Evolutionary conservation across 805 yeast genomes (phyloP).

Genomic region (Tetrapisispora fleetii): DNA sequence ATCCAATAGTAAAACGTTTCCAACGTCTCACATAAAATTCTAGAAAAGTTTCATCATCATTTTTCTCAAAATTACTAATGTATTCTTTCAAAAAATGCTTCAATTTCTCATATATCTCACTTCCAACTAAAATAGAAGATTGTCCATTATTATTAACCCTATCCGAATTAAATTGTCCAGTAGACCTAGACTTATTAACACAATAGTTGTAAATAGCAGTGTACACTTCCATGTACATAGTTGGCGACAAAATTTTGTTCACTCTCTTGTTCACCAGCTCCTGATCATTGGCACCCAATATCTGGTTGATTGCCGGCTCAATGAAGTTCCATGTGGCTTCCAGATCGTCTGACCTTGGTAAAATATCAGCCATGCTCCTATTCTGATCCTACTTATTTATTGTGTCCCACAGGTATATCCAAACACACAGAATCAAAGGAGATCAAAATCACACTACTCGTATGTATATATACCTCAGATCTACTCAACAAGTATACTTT

Average conservation of each 20-base stretch:
- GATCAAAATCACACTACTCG: no score
- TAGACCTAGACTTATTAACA: slow-evolving; percentile 58
- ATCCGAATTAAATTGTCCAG: slow-evolving; percentile 34
- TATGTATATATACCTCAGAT: no score
- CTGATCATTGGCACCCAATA: slow-evolving; percentile 48
- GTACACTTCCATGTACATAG: slow-evolving; percentile 81
- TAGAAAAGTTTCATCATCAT: slow-evolving; percentile 56
- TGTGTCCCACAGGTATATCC: no score
- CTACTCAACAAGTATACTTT: no score
- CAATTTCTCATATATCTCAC: slow-evolving; percentile 72
- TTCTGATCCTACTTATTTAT: no score
- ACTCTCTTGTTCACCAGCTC: slow-evolving; percentile 30
- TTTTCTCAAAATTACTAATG: slow-evolving; percentile 40
- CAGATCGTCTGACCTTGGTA: slow-evolving; percentile 52
- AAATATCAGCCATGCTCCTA: slow-evolving; percentile 19
- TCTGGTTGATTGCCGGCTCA: slow-evolving; percentile 64
- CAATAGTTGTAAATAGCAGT: slow-evolving; percentile 91
- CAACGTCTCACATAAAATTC: slow-evolving; percentile 81
- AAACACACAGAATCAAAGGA: no score
- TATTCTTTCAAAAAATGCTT: slow-evolving; percentile 56
- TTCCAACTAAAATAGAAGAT: slow-evolving; percentile 59
- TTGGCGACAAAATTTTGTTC: slow-evolving; percentile 52
- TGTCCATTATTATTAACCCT: slow-evolving; percentile 21
- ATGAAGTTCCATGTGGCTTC: slow-evolving; percentile 69
- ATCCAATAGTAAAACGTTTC: slow-evolving; percentile 85